Conservation (phyloP, 2,329 filamentous ascomycete genomes). For the Lachnellula hyalina region DNA sequence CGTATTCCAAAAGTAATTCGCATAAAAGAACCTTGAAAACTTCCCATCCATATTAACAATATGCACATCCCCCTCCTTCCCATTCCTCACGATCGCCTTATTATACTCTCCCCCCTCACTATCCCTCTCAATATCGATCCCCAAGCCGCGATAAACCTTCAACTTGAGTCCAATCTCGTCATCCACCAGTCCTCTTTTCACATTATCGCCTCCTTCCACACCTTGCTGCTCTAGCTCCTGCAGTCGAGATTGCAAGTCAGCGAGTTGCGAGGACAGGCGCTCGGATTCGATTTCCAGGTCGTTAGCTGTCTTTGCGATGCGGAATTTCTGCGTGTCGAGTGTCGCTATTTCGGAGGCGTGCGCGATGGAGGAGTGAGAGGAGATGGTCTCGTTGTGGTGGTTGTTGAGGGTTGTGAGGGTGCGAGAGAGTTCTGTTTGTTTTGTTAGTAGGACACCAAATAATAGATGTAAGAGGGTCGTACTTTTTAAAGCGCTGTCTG, state of each 20-base stretch:
- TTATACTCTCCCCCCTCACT: conserved; percentile 71
- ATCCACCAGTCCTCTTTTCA: conserved; percentile 44
- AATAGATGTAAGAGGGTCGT: conserved; percentile 18
- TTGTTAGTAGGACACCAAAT: conserved; percentile 18
- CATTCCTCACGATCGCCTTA: conserved; percentile 80
- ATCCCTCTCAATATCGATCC: conserved; percentile 79
- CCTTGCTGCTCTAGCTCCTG: conserved; percentile 84
- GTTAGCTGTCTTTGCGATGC: conserved; percentile 82
- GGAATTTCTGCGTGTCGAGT: conserved; percentile 90
- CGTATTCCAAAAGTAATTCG: conserved; percentile 93
- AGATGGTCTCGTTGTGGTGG: conserved; percentile 71
- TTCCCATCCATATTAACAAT: conserved; percentile 92
- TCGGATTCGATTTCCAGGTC: conserved; percentile 95
- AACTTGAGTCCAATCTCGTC: conserved; percentile 69
- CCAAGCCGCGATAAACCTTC: conserved; percentile 85
- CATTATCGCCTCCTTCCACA: conserved; percentile 60
- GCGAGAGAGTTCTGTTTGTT: conserved; percentile 57
- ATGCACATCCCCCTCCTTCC: conserved; percentile 83
- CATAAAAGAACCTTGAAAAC: conserved; percentile 86
- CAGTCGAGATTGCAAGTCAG: conserved; percentile 67
- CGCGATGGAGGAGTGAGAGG: conserved; percentile 67
- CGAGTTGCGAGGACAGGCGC: conserved; percentile 73
- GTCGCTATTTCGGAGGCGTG: conserved; percentile 82
- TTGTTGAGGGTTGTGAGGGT: conserved; percentile 68
- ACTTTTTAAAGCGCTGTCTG: conserved; percentile 61